Evolutionary conservation across 1,284 basidiomycete genomes (phyloP), one percentile per base, ranked within the genome.

Genomic region (Boletellus dicymbophilus): DNA sequence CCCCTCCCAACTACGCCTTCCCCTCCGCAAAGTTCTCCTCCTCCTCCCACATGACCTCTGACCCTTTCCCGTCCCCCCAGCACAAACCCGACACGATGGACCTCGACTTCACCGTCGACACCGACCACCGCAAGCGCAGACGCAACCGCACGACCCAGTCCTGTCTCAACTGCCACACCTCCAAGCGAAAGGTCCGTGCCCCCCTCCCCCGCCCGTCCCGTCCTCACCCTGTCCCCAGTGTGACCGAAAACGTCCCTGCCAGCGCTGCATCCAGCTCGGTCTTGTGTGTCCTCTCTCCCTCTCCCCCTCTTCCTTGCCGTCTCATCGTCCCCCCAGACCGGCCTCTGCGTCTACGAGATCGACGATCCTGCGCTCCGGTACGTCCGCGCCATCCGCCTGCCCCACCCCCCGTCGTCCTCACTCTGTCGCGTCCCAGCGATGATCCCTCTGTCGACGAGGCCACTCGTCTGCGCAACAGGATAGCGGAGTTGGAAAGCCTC

Each of bases 131-230:
- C 46, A 82, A 82, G 63, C 80, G 85, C 57, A 80, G 92, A 64
- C 80, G 92, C 62, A 95, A 95, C 73, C 79, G 93, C 63, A 93
- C 91, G 34, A 94, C 92, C 8, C 87, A 93, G 73, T 84, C 81
- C 21, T 95, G 92, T 67, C 78, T 95, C 49, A 93, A 94, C 61
- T 95, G 92, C 71, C 93, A 95, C 70, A 93, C 91, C 43, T 93
- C 93, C 49, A 95, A 95, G 73, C 78, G 92, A 62, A 95, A 93
- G 79, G 91, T 92, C 55, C 55, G 77, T 67, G 28, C 3, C 18
- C 6, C 10, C 31, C 33, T 12, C 43, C 11, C 25, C 38, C 16
- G 21, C 18, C 28, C 42, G 13, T 23, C 9, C n/a, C 0, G 0
- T 25, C 46, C 47, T 54, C 30, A 52, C 47, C 51, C 33, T 26